Base-by-base conservation (phyloP, 2,329 filamentous ascomycete genomes). In the Colletotrichum aenigma region DNA sequence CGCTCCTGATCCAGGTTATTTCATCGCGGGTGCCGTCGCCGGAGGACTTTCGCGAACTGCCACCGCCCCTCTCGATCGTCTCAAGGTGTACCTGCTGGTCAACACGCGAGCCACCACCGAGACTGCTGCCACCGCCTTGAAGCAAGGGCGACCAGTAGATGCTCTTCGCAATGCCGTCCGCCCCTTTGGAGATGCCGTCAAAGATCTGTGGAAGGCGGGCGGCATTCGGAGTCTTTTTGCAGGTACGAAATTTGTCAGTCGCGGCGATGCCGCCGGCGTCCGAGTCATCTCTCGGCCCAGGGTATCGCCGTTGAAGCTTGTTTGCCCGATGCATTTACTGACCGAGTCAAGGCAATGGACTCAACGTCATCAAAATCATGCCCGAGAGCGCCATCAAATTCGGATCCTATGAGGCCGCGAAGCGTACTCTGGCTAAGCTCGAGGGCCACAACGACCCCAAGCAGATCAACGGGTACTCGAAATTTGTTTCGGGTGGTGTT, bases 381-480 rank as follows among this genome's bases (percentile, higher is more conserved):
- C 97, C 97, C 0, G 97, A 99, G 86, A 98, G 96, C 32, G 96
- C 97, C 30, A 98, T 99, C 83, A 98, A 98, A 85, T 99, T 99
- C 83, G 97, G 97, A 76, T 96, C 96, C 24, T 99, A 98, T 82
- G 97, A 99, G 91, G 96, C 95, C 67, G 94, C 96, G 10, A 99
- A 98, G 88, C 93, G 95, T 77, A 92, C 94, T 6, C 92, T 98
- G 76, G 95, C 96, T 65, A 93, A 91, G 75, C 85, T 98, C 66
- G 97, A 98, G 88, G 97, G 97, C 8, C 96, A 98, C 81, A 90
- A 93, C 77, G 95, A 98, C 83, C 90, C 95, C 1, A 93, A 92
- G 77, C 89, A 91, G 70, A 96, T 98, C 79, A 94, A 93, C 78
- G 93, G 94, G 3, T 93, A 93, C 80, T 97, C 96, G 8, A 97